Evolutionary conservation across 2,329 filamentous ascomycete genomes (phyloP).

Genomic region (Sarocladium brachiariae): DNA sequence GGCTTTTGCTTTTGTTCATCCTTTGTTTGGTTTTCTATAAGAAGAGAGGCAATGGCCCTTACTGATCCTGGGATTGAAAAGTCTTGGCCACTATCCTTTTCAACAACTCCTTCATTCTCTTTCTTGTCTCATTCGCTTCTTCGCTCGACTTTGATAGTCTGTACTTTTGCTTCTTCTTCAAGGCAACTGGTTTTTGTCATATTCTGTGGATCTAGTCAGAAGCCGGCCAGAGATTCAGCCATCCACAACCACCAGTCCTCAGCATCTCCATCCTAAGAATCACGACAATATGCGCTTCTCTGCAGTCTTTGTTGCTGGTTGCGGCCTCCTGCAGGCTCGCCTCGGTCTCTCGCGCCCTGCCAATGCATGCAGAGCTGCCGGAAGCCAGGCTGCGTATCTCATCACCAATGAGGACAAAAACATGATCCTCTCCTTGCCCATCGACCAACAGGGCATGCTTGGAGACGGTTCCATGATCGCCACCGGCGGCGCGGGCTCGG

Average conservation of each 20-base stretch:
- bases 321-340: constrained; percentile 6
- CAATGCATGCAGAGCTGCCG: not conserved
- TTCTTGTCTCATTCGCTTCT: not conserved
- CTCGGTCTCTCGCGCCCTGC: not conserved
- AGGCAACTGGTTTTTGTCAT: too few relatives aligned
- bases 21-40: too few relatives aligned
- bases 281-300: constrained; percentile 3
- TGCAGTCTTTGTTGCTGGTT: not conserved
- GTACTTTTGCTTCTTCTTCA: too few relatives aligned
- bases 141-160: too few relatives aligned
- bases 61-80: too few relatives aligned
- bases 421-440: constrained; percentile 41
- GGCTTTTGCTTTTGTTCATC: too few relatives aligned
- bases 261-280: too few relatives aligned
- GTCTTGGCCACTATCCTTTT: too few relatives aligned
- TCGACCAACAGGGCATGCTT: constrained; percentile 40
- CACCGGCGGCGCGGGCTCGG: constrained; percentile 41
- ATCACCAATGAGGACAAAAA: constrained; percentile 46
- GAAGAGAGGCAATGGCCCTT: too few relatives aligned
- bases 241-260: too few relatives aligned
- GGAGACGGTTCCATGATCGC: constrained; percentile 31
- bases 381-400: constrained; percentile 45
- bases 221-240: too few relatives aligned
- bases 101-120: not conserved
- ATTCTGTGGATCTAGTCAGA: too few relatives aligned